Conservation (phyloP, 202 grass and related monocot genomes). For the Digitaria exilis region DNA sequence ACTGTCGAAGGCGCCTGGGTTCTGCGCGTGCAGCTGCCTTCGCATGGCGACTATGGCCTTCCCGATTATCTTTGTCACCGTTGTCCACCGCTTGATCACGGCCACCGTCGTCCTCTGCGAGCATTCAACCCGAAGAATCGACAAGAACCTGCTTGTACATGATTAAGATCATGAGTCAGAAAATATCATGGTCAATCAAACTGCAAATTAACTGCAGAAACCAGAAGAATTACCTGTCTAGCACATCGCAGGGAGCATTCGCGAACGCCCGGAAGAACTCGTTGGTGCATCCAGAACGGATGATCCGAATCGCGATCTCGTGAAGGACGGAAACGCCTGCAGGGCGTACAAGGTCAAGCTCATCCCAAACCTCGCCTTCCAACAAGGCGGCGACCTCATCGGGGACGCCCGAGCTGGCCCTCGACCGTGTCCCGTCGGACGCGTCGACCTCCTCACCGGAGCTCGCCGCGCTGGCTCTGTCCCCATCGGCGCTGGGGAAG, state of each 20-base stretch:
- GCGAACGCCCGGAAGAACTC: constrained; percentile 20
- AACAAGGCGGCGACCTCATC: background rate
- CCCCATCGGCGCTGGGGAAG: background rate
- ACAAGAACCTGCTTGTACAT: constrained; percentile 23
- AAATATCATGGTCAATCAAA: too few relatives aligned
- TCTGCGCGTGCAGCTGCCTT: constrained; percentile 37
- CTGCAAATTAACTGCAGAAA: background rate
- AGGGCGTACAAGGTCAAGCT: constrained; percentile 22
- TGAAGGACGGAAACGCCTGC: constrained; percentile 28
- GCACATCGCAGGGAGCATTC: constrained; percentile 26
- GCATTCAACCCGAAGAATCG: constrained; percentile 24
- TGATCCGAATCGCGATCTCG: constrained; percentile 36
- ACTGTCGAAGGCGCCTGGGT: constrained; percentile 24
- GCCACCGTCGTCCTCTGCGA: constrained; percentile 28
- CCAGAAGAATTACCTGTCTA: constrained; percentile 19
- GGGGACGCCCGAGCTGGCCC: background rate
- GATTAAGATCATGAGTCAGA: background rate
- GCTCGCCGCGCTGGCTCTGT: background rate
- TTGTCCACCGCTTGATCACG: constrained; percentile 39
- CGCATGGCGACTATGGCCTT: constrained; percentile 25
- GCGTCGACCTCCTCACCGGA: background rate
- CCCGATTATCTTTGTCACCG: constrained; percentile 30
- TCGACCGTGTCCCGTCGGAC: constrained; percentile 11
- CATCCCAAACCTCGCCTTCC: background rate
- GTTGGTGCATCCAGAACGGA: constrained; percentile 17